These are phyloP conservation scores for Actinomucor elegans DNA, from an alignment of 371 early-diverging fungal genomes.

Conservation along the genomic window DNA sequence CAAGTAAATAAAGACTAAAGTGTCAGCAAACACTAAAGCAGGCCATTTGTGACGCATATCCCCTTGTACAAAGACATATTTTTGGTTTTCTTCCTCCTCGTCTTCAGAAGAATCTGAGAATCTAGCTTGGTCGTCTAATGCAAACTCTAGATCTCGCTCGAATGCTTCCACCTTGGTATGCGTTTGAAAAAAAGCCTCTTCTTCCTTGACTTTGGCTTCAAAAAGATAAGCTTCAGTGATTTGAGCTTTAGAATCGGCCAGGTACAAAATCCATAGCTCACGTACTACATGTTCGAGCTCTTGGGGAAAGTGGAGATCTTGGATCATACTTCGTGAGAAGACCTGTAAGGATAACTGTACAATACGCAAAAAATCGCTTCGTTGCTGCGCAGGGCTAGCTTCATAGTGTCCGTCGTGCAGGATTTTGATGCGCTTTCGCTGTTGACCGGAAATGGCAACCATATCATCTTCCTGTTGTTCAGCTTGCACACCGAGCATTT, in stretches of 20 bases:
- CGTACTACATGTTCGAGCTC: conserved; percentile 33
- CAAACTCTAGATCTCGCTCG: not conserved
- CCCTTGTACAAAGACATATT: not conserved
- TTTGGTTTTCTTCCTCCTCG: not conserved
- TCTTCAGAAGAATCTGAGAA: not conserved
- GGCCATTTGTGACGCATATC: conserved; percentile 11
- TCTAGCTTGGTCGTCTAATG: not conserved
- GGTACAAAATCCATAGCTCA: conserved; percentile 37
- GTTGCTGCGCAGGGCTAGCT: not conserved
- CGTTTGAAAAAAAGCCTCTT: not conserved
- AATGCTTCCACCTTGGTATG: not conserved
- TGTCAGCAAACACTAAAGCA: not conserved
- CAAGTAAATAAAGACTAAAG: conserved; percentile 27
- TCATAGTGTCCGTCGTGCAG: not conserved
- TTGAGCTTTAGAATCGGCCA: conserved; percentile 12
- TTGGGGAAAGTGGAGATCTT: conserved; percentile 29
- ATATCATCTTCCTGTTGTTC: conserved; percentile 19
- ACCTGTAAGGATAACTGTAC: conserved; percentile 25
- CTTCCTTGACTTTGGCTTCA: conserved; percentile 14
- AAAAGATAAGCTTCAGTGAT: conserved; percentile 10
- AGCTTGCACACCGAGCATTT: conserved; percentile 20
- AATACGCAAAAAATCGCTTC: conserved; percentile 13
- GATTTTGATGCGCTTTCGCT: not conserved
- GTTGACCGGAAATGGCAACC: not conserved
- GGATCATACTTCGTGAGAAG: conserved; percentile 20